Conservation (phyloP, 257 asterid species). For the Cynanchum wilfordii region DNA sequence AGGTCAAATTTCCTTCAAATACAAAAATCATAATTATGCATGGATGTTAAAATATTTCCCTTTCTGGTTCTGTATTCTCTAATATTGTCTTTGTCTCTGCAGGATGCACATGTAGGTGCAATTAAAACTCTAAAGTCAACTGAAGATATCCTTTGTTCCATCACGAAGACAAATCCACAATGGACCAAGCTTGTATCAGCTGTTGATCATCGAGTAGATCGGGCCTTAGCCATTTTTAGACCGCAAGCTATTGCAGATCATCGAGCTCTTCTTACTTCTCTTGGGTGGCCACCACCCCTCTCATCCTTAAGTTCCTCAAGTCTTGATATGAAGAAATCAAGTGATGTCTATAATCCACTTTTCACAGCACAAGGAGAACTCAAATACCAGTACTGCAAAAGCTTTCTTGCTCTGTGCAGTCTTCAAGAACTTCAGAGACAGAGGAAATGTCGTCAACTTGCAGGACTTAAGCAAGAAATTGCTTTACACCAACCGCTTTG, state of each 20-base stretch:
- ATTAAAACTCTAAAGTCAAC: slow-evolving; percentile 52
- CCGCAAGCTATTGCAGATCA: slow-evolving; percentile 98
- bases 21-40: neutral
- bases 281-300: slow-evolving; percentile 95
- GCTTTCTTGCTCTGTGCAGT: slow-evolving; percentile 81
- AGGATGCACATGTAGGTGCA: slow-evolving; percentile 69
- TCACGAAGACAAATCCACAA: slow-evolving; percentile 67
- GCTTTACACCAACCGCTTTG: slow-evolving; percentile 82
- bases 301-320: slow-evolving; percentile 52
- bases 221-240: slow-evolving; percentile 87
- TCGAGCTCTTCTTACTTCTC: slow-evolving; percentile 83
- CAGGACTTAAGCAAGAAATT: slow-evolving; percentile 47
- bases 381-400: slow-evolving; percentile 70
- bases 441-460: slow-evolving; percentile 81
- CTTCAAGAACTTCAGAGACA: slow-evolving; percentile 86
- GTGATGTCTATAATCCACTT: slow-evolving; percentile 64
- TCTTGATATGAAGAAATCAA: slow-evolving; percentile 40
- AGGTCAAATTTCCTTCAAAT: slow-evolving; percentile 45
- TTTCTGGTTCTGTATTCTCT: slow-evolving; percentile 6
- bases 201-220: slow-evolving; percentile 92
- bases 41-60: neutral
- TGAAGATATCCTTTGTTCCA: slow-evolving; percentile 64
- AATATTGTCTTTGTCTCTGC: slow-evolving; percentile 19
- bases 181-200: slow-evolving; percentile 84
- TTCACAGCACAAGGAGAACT: slow-evolving; percentile 75